Evolutionary conservation across 495 filamentous ascomycete genomes (phyloP).

Genomic region (Penicillium simplicissimum): DNA sequence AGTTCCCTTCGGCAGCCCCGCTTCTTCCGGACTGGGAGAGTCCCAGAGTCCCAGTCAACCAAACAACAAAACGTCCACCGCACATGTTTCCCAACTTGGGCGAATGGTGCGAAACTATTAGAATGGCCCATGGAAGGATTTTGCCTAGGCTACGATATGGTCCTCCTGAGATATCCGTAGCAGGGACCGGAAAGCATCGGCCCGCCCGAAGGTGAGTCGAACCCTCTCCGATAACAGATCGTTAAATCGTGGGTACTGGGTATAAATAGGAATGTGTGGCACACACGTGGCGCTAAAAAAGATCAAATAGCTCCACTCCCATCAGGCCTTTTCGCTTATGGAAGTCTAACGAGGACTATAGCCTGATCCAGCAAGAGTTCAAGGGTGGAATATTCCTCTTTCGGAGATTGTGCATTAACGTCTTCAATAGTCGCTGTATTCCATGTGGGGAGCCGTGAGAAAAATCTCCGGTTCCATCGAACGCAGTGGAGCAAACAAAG

Average conservation of each 20-base stretch:
- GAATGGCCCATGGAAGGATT: neutral
- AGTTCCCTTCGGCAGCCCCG: slow-evolving; percentile 1
- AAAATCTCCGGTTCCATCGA: neutral
- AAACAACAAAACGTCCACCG: neutral
- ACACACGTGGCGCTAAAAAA: neutral
- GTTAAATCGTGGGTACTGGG: neutral
- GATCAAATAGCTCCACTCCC: neutral
- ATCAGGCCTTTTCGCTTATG: neutral
- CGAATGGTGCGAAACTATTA: neutral
- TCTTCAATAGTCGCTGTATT: neutral
- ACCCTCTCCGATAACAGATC: neutral
- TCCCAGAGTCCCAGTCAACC: neutral
- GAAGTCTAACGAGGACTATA: neutral
- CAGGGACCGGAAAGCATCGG: neutral
- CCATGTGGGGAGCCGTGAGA: neutral
- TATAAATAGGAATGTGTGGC: neutral
- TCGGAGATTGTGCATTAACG: neutral
- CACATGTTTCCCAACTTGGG: neutral
- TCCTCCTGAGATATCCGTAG: neutral
- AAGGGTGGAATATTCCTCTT: neutral
- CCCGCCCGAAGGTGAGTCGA: neutral
- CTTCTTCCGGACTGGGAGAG: neutral
- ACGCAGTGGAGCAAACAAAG: neutral
- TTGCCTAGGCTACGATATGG: neutral
- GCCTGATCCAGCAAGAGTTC: neutral